Conservation (phyloP, 805 yeast species). For the Sugiyamaella lignohabitans region DNA sequence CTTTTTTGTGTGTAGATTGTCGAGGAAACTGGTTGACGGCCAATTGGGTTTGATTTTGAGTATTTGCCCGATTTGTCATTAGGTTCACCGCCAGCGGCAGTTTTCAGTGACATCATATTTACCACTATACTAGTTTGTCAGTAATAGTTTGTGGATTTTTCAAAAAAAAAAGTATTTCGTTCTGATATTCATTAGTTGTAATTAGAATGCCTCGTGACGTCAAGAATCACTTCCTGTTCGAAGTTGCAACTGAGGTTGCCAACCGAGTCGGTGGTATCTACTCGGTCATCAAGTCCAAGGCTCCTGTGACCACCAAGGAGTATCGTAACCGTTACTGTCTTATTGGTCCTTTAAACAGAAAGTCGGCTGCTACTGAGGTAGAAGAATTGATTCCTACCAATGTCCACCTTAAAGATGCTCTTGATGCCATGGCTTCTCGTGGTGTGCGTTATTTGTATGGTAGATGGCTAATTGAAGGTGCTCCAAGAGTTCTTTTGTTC, state of each 20-base stretch:
- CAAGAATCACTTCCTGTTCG: conserved; percentile 79
- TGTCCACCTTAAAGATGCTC: conserved; percentile 47
- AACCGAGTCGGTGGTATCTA: conserved; percentile 97
- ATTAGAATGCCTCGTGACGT: conserved; percentile 50
- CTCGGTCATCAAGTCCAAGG: conserved; percentile 92
- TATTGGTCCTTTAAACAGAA: conserved; percentile 77
- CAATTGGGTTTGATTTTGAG: background rate
- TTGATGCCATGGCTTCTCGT: conserved; percentile 72
- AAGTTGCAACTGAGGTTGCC: conserved; percentile 96
- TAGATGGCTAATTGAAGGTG: conserved; percentile 96
- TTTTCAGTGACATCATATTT: background rate
- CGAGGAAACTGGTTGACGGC: background rate
- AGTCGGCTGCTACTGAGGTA: conserved; percentile 67
- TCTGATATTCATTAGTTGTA: background rate
- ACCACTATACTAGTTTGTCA: background rate
- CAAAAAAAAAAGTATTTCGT: background rate
- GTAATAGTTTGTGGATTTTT: background rate
- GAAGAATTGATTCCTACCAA: conserved; percentile 54
- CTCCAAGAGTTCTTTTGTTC: conserved; percentile 86
- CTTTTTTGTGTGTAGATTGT: background rate
- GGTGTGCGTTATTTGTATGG: conserved; percentile 85
- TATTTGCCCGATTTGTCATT: too few relatives aligned
- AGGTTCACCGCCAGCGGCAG: too few relatives aligned
- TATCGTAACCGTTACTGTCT: conserved; percentile 80
- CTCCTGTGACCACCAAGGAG: conserved; percentile 93